Evolutionary conservation across 1,284 basidiomycete genomes (phyloP), one percentile per base, ranked within the genome.

Genomic region (Rugosomyces carneus): DNA sequence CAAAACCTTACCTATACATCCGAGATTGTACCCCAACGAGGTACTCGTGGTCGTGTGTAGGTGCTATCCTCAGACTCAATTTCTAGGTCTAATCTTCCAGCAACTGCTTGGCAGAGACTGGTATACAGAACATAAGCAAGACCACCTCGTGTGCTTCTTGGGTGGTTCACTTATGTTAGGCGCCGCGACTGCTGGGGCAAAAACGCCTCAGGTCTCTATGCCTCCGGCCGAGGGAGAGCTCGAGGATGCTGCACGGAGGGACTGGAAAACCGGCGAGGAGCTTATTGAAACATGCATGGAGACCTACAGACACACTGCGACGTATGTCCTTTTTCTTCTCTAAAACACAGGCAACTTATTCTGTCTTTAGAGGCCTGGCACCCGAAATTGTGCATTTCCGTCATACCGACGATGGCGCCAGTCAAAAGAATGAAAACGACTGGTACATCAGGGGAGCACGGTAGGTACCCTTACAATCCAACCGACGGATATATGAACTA

Each of bases 101-200:
- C 72, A 86, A 11, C 83, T 84, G 35, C 76, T 82, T 5, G 75
- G 35, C 38, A 89, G 86, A 23, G 64, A 68, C 42, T 92, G 86
- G 87, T 70, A 72, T 24, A 67, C 86, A 10, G 68, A 75, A 2
- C 85, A 86, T 9, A 96, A 97, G 64, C 95, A 99, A 69, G 95
- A 99, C 63, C 95, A 98, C 63, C 79, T 98, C 8, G 94, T 93
- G 1, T 98, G 95, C 65, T 98, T 97, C 81, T 69, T 98, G 39
- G 93, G 87, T 38, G 94, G 93, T 2, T 87, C 88, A 1, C 79
- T 98, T 56, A 84, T 98, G 75, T 76, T 97, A 2, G 93, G 95
- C 24, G 87, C 93, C 2, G 80, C 80, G 27, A 79, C 80, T 1
- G 76, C 80, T 0, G 75, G 74, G 11, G 68, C 70, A 0, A 48